Evolutionary conservation across 345 rosid species (phyloP).

Genomic region (Carallia pectinifolia): DNA sequence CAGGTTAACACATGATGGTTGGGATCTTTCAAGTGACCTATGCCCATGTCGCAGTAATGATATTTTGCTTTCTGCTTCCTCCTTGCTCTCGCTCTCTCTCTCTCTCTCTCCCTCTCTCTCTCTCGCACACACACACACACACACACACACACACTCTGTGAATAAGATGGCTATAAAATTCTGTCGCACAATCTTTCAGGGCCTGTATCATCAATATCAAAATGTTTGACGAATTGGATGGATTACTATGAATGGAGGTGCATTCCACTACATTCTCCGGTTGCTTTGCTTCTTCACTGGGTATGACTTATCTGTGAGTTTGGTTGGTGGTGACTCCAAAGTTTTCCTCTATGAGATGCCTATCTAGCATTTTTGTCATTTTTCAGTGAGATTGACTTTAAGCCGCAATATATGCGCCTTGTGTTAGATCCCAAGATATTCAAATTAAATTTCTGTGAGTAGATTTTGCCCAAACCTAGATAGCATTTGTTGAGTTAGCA

Average conservation of each 20-base stretch:
- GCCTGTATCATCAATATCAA: conserved; percentile 41
- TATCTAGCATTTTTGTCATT: no score
- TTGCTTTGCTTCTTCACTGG: conserved; percentile 90
- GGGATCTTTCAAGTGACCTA: conserved; percentile 59
- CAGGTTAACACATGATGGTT: conserved; percentile 42
- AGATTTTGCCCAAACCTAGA: neutral
- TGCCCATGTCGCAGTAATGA: conserved; percentile 74
- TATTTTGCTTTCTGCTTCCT: conserved; percentile 9
- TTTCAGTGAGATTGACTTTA: no score
- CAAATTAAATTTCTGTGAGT: neutral
- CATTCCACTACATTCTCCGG: conserved; percentile 76
- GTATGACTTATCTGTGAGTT: conserved; percentile 37
- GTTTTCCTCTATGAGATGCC: no score
- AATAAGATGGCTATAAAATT: conserved; percentile 8
- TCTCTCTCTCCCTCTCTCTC: neutral
- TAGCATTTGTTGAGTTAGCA: neutral
- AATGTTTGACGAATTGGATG: conserved; percentile 47
- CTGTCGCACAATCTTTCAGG: conserved; percentile 37
- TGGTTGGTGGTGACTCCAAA: neutral
- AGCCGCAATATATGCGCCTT: neutral
- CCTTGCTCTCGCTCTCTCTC: neutral
- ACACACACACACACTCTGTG: neutral
- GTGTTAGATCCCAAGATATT: neutral
- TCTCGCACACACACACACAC: no score
- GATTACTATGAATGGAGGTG: conserved; percentile 81